Percentiles rank a stretch among this genome's conserved stretches.
Conservation (phyloP, 495 filamentous ascomycete genomes). For the Penicillium longicatenatum region DNA sequence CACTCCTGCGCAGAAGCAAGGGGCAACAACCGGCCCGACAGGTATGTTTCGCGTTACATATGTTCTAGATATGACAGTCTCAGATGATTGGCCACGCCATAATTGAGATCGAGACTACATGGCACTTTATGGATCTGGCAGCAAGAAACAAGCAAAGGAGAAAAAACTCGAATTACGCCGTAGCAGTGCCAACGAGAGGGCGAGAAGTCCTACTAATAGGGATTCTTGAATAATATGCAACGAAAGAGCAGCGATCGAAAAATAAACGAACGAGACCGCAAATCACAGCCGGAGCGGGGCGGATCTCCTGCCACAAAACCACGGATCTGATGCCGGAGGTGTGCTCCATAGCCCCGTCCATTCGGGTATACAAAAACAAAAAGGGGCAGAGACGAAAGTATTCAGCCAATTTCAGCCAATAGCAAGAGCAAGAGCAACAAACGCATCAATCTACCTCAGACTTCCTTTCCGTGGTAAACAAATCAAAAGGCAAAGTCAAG, state of each 20-base stretch:
- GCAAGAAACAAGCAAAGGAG: background rate
- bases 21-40: background rate
- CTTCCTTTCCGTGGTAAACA: background rate
- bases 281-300: background rate
- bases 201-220: conserved; percentile 18
- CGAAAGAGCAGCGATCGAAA: background rate
- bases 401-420: background rate
- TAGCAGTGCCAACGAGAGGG: conserved; percentile 16
- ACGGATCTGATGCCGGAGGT: background rate
- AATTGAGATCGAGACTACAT: background rate
- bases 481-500: background rate
- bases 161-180: conserved; percentile 18
- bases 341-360: background rate
- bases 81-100: background rate
- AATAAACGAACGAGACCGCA: conserved; percentile 3
- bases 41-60: background rate
- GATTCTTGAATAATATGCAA: conserved; percentile 12
- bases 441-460: background rate
- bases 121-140: background rate
- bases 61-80: background rate
- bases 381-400: background rate
- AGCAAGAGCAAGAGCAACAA: conserved; percentile 1
- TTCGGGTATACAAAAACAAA: conserved; percentile 3
- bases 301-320: background rate
- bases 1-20: background rate